Base-by-base conservation (phyloP, 805 yeast species). In the Candida qinlingensis region DNA sequence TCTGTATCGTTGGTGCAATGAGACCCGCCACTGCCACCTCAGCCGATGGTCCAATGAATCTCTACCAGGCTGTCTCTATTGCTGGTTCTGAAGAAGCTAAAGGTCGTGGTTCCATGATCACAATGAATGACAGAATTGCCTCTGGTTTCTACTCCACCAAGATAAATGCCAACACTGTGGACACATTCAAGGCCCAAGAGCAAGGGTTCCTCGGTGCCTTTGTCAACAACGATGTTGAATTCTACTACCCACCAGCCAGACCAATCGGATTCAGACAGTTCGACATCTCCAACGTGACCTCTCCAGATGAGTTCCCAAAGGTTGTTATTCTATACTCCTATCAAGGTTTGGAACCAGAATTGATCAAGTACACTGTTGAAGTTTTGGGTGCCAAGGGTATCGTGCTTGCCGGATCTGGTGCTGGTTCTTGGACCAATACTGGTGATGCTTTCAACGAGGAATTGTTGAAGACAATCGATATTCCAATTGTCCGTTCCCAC, bases 41-140 rank as follows among this genome's bases (percentile, higher is more conserved):
- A 4, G 83, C 85, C 3, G 89, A 83, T 62, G 88, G 88, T 1
- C 84, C 86, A 25, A 81, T 82, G 83, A 83, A 83, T 61, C 66
- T 83, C 50, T 82, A 81, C 59, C 86, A 83, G 56, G 85, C 87
- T 1, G 80, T 81, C 39, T 75, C 77, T 25, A 76, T 83, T 42
- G 87, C 88, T 1, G 67, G 82, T 1, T 67, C 72, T 53, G 63
- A 64, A 27, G 67, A 72, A 45, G 70, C 82, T n/a, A 60, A 71
- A 45, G 76, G 79, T 13, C 69, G 89, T 54, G 84, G 87, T n/a
- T 75, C 81, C 1, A 61, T 83, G 51, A 82, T 83, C 3, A 78
- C 84, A 0, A 66, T 83, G 48, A 83, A 83, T 57, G 89, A 83
- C 60, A 75, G 83, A 58, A 80, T 83, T 40, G 80, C 83, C 7